Base-by-base conservation (phyloP, 495 filamentous ascomycete genomes). In the Echria macrotheca region DNA sequence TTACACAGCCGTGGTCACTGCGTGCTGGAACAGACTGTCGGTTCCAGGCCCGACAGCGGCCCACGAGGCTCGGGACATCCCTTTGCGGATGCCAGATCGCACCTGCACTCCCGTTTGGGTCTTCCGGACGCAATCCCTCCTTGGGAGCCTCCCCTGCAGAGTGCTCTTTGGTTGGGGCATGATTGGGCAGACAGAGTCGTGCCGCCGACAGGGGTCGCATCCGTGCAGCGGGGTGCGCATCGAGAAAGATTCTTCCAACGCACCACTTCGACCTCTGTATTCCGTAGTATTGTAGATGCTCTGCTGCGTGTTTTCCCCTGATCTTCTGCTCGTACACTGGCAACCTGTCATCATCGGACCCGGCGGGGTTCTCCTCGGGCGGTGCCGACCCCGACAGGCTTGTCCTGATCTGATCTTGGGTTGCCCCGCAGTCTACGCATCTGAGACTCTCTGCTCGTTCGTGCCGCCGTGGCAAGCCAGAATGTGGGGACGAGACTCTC, bases 41-140 rank as follows among this genome's bases (percentile, higher is more conserved):
- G n/a, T n/a, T n/a, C n/a, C 54, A 21, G 5, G 42, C 31, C 10
- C 15, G 40, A 47, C 43, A 49, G 43, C 56, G 44, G 52, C 44
- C 44, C 44, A 47, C 38, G 42, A 53, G 52, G 49, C 39, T 55
- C 50, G 52, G 52, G 46, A 44, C 45, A 52, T 35, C 52, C 52
- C 50, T 47, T 52, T 58, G 29, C 37, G 52, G 50, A 56, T 49
- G 49, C 17, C 39, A 47, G 47, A 54, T 52, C 44, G 17, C 24
- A 46, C 32, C 54, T 41, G 26, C 45, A 56, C 15, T 52, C 57
- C 51, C 25, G 15, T 56, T 64, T 53, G 44, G 58, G 55, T 26
- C 41, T 57, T 55, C 57, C 60, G 60, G 57, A 39, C 37, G 21
- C 40, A 24, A 39, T 35, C 37, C 35, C 33, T 41, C 49, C 35